Conservation (phyloP, 176 grass and related monocot genomes). For the Avena sativa region DNA sequence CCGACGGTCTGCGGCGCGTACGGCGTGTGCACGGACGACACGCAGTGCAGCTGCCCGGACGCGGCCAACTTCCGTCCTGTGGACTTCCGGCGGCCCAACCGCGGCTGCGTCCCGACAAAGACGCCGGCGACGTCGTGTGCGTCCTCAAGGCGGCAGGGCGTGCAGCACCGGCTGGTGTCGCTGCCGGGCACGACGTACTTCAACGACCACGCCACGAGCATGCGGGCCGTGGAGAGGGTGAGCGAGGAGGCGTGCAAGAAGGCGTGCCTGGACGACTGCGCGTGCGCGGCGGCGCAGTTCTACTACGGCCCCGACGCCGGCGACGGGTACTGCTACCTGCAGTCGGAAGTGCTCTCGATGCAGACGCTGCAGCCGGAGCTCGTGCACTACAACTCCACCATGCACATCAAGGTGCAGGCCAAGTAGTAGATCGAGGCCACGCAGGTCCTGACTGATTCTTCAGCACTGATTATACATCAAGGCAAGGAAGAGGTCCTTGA, state of each 20-base stretch:
- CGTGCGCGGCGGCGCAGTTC: conserved; percentile 51
- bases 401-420: conserved; percentile 48
- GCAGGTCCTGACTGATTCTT: too few species aligned
- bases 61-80: conserved; percentile 49
- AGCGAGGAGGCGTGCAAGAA: conserved; percentile 47
- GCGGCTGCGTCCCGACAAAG: conserved; percentile 45
- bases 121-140: conserved; percentile 18
- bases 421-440: background rate
- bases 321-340: conserved; percentile 51
- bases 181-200: conserved; percentile 39
- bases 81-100: conserved; percentile 46
- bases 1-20: conserved; percentile 59
- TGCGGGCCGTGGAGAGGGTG: conserved; percentile 38
- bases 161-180: conserved; percentile 39
- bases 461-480: too few species aligned
- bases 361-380: conserved; percentile 20
- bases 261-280: conserved; percentile 51
- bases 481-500: too few species aligned
- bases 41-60: conserved; percentile 64
- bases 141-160: background rate
- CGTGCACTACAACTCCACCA: conserved; percentile 54
- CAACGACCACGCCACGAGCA: conserved; percentile 46
- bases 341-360: conserved; percentile 53
- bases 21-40: conserved; percentile 57
- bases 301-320: conserved; percentile 31